A percentile compares a stretch with the other conserved stretches of the same genome.
These are phyloP conservation scores for Lenzites betulinus DNA, from an alignment of 768 basidiomycete species.

Conservation along the genomic window DNA sequence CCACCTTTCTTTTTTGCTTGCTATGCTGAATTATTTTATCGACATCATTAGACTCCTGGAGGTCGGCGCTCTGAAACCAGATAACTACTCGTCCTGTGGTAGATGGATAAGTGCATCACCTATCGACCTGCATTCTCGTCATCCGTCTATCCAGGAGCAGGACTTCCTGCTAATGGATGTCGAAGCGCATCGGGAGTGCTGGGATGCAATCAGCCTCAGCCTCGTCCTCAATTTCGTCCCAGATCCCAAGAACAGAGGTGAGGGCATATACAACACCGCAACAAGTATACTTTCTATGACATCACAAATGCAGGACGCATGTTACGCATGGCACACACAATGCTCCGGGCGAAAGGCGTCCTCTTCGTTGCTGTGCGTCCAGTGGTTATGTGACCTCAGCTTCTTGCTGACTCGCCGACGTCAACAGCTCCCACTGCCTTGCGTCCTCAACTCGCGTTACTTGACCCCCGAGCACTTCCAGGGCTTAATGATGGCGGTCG, in stretches of 20 bases:
- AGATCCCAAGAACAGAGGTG: constrained; percentile 73
- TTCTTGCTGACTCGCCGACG: not conserved
- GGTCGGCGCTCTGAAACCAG: constrained; percentile 83
- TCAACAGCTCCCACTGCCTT: constrained; percentile 77
- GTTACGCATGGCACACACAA: constrained; percentile 59
- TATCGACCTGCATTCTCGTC: constrained; percentile 84
- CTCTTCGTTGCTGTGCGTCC: constrained; percentile 70
- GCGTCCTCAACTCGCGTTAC: constrained; percentile 85
- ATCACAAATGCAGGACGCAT: constrained; percentile 56
- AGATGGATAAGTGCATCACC: constrained; percentile 75
- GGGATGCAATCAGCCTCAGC: constrained; percentile 84
- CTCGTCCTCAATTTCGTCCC: constrained; percentile 91
- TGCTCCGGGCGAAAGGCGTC: constrained; percentile 56
- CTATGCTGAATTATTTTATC: no score
- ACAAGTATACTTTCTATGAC: no score
- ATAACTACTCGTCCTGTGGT: constrained; percentile 69
- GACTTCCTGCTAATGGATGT: constrained; percentile 75
- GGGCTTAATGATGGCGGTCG: constrained; percentile 58
- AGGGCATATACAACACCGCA: no score
- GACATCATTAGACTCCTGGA: constrained; percentile 91
- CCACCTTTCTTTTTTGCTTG: no score
- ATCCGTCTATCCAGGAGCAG: constrained; percentile 81
- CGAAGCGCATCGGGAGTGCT: constrained; percentile 51
- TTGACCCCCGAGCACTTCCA: constrained; percentile 60
- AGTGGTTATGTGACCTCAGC: not conserved